phyloP scores from a whole-genome alignment of 805 yeast species.

The Priceomyces fermenticarens region DNA sequence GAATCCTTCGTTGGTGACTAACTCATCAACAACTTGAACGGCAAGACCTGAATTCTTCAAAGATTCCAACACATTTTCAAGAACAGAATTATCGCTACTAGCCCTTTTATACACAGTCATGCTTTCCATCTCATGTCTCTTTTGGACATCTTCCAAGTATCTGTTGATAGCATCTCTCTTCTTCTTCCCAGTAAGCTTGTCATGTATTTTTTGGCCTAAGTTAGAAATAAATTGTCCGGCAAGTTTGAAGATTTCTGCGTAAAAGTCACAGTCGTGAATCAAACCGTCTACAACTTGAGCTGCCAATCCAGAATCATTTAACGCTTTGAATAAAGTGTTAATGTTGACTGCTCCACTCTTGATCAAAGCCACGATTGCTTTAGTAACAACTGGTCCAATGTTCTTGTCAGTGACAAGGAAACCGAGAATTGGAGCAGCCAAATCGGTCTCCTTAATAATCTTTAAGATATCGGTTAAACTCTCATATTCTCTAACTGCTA shows the following conservation, averaged over 20 bases:
- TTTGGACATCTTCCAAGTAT: constrained; percentile 1
- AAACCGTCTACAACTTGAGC: constrained; percentile 31
- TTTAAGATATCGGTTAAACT: constrained; percentile 40
- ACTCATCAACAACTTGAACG: constrained; percentile 31
- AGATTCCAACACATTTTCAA: constrained; percentile 39
- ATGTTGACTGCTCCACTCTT: constrained; percentile 31
- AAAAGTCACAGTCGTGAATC: constrained; percentile 36
- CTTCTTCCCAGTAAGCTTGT: constrained; percentile 18
- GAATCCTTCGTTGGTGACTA: constrained; percentile 36
- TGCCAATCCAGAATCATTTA: constrained; percentile 42
- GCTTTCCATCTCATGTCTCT: neutral
- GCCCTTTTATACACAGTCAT: constrained; percentile 11
- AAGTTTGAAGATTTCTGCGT: constrained; percentile 36
- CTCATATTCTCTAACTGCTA: constrained; percentile 35
- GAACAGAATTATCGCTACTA: constrained; percentile 13
- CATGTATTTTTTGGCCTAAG: constrained; percentile 26
- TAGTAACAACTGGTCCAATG: constrained; percentile 27
- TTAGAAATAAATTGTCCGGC: constrained; percentile 28
- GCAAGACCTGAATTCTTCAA: constrained; percentile 43
- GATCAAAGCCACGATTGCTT: constrained; percentile 25
- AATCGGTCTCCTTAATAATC: constrained; percentile 32
- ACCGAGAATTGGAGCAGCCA: constrained; percentile 34
- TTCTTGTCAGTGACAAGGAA: constrained; percentile 30
- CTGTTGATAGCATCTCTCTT: constrained; percentile 19
- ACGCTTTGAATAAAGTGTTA: constrained; percentile 35